A percentile compares a stretch with the other conserved stretches of the same genome.
These are phyloP conservation scores for Talaromyces adpressus DNA, from an alignment of 495 filamentous ascomycete species.

Conservation along the genomic window DNA sequence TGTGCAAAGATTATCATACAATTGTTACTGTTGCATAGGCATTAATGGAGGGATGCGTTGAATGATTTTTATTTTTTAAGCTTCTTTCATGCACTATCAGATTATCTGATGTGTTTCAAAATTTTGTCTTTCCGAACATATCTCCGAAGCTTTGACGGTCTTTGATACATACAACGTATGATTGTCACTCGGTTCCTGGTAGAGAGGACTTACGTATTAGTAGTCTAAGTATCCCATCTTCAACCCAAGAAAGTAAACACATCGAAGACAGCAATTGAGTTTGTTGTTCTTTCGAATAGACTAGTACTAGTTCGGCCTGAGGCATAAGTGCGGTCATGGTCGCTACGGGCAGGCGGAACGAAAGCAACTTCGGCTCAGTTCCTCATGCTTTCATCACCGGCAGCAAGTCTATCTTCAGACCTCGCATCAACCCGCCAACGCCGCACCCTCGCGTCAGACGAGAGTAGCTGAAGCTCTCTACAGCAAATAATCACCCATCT, in stretches of 20 bases:
- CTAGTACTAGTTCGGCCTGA: slow-evolving; percentile 2
- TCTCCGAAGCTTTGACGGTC: background rate
- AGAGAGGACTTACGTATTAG: background rate
- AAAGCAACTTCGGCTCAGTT: slow-evolving; percentile 5
- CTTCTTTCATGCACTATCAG: background rate
- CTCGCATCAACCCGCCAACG: background rate
- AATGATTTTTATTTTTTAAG: too few relatives aligned
- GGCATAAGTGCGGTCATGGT: slow-evolving; percentile 2
- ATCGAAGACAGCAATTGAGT: background rate
- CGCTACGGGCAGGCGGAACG: background rate
- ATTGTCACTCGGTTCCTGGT: background rate
- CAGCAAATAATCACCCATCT: slow-evolving; percentile 22
- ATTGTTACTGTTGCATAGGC: background rate
- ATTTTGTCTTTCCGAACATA: background rate
- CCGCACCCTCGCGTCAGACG: background rate
- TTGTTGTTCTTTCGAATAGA: background rate
- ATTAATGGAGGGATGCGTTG: too few relatives aligned
- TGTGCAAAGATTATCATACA: background rate
- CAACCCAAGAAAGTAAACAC: too few relatives aligned
- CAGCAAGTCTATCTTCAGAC: background rate
- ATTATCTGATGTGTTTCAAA: background rate
- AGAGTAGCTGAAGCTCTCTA: slow-evolving; percentile 1
- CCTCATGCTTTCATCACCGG: slow-evolving; percentile 6
- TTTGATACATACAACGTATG: background rate
- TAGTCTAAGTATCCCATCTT: background rate